Percentiles rank a stretch among this genome's conserved stretches.
These are phyloP conservation scores for Coemansia brasiliensis DNA, from an alignment of 192 early-diverging fungal species.

Conservation along the genomic window DNA sequence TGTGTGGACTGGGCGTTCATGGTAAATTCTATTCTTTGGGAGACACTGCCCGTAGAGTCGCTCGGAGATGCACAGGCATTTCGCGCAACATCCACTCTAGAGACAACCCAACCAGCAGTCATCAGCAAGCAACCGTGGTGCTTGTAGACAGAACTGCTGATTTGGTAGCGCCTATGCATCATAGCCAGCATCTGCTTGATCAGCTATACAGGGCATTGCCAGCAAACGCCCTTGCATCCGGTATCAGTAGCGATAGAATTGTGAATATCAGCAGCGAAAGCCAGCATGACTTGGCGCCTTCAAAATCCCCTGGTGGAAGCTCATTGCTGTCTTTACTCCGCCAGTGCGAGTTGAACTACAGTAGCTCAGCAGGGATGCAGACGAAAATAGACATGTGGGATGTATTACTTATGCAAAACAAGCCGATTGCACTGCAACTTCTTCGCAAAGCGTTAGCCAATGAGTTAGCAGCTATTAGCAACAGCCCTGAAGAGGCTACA, in stretches of 20 bases:
- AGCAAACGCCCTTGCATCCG: not conserved
- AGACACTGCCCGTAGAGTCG: constrained; percentile 21
- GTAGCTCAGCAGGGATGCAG: not conserved
- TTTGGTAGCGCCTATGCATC: constrained; percentile 34
- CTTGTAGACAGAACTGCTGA: constrained; percentile 43
- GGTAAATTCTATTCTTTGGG: constrained; percentile 45
- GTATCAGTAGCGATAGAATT: not conserved
- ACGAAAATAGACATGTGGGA: constrained; percentile 22
- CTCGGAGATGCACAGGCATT: constrained; percentile 31
- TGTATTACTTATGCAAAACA: constrained; percentile 31
- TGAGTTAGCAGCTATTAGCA: not conserved
- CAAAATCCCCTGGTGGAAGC: not conserved
- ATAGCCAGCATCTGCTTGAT: constrained; percentile 32
- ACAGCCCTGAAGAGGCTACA: not conserved
- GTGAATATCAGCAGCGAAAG: not conserved
- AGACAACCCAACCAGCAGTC: not conserved
- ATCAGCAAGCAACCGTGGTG: constrained; percentile 23
- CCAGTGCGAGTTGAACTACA: not conserved
- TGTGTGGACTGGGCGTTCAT: constrained; percentile 20
- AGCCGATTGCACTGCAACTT: constrained; percentile 30
- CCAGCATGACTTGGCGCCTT: not conserved
- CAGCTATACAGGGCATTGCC: constrained; percentile 23
- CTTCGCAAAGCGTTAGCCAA: constrained; percentile 22
- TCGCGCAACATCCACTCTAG: constrained; percentile 3
- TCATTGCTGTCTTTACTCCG: constrained; percentile 28